These are phyloP conservation scores for Salpingoeca rosetta DNA, from an alignment of 78 protist genomes.

Conservation along the genomic window DNA sequence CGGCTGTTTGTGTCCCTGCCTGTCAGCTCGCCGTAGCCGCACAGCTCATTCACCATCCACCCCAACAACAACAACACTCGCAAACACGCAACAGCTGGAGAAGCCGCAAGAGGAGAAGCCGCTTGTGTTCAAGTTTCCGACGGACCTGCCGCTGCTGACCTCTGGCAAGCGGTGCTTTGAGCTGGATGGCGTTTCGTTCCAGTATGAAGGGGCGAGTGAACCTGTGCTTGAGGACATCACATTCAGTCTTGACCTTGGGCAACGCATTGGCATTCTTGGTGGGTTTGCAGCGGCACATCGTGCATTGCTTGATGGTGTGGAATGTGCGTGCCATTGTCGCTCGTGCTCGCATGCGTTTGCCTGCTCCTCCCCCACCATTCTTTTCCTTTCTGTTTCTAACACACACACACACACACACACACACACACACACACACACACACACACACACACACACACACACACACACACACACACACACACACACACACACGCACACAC, in stretches of 20 bases:
- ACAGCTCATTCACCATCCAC: too few species aligned
- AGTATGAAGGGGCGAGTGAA: neutral
- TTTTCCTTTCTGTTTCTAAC: neutral
- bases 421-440: too few species aligned
- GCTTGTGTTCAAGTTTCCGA: neutral
- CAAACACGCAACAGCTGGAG: neutral
- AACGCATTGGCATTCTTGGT: neutral
- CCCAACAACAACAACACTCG: too few species aligned
- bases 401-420: too few species aligned
- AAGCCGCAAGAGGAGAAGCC: neutral
- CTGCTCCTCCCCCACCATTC: too few species aligned
- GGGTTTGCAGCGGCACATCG: neutral
- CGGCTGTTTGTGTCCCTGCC: too few species aligned
- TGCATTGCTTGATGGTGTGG: constrained; percentile 24
- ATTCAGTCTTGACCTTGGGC: neutral
- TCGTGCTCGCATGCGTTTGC: constrained; percentile 23
- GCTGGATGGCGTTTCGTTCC: neutral
- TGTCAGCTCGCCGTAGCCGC: too few species aligned
- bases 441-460: too few species aligned
- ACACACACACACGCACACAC: too few species aligned
- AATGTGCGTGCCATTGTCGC: neutral
- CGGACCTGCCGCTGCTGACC: neutral
- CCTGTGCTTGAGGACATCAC: neutral
- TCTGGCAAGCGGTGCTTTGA: neutral
- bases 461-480: too few species aligned